Conservation (phyloP, 202 grass and related monocot species). For the Digitaria exilis region DNA sequence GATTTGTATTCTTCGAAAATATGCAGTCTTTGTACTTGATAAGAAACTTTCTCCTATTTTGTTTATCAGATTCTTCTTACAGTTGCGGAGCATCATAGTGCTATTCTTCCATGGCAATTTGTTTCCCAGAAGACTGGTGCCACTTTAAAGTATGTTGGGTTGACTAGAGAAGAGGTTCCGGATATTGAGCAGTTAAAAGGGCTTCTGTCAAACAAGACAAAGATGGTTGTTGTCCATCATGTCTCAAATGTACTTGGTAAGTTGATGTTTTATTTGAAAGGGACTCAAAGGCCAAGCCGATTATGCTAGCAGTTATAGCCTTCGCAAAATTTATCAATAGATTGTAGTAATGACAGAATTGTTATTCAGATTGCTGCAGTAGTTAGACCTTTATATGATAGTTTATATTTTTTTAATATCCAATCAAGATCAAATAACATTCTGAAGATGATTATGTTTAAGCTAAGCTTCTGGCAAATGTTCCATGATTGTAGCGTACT, state of each 20-base stretch:
- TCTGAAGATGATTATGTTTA: neutral
- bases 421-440: neutral
- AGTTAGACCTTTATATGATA: neutral
- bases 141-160: too few species aligned
- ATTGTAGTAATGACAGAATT: constrained; percentile 27
- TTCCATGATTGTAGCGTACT: neutral
- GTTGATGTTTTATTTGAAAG: constrained; percentile 18
- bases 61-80: constrained; percentile 59
- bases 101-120: too few species aligned
- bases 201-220: too few species aligned
- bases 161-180: too few species aligned
- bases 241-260: constrained; percentile 86
- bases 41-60: constrained; percentile 16
- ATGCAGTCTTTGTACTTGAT: neutral
- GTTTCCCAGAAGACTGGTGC: too few species aligned
- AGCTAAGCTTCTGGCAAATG: neutral
- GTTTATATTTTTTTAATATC: neutral
- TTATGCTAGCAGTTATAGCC: neutral
- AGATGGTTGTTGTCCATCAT: too few species aligned
- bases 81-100: too few species aligned
- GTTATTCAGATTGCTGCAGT: neutral
- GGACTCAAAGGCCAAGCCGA: neutral
- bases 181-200: too few species aligned
- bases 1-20: constrained; percentile 17
- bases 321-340: neutral